Conservation (phyloP, 345 rosid species). For the Erodium maritimum region DNA sequence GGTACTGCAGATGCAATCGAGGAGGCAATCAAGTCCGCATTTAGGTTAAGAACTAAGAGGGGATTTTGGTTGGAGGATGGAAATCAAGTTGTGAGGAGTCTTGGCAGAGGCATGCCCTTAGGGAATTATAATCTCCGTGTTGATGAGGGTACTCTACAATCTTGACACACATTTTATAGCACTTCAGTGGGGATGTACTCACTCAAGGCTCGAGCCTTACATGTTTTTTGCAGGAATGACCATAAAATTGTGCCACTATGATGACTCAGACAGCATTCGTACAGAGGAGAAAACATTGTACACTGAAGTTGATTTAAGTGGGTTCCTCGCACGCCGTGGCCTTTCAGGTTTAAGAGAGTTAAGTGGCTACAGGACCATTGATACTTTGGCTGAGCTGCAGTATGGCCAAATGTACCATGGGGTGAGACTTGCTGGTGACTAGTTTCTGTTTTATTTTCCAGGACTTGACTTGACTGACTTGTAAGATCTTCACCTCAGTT, state of each 20-base stretch:
- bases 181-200: too few species aligned
- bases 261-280: constrained; percentile 72
- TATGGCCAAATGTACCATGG: constrained; percentile 10
- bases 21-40: constrained; percentile 74
- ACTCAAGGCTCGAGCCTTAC: background rate
- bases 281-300: constrained; percentile 79
- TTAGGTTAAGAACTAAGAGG: constrained; percentile 68
- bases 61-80: constrained; percentile 99
- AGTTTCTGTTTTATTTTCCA: too few species aligned
- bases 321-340: constrained; percentile 32
- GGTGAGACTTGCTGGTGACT: constrained; percentile 1
- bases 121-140: constrained; percentile 79
- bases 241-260: constrained; percentile 70
- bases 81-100: constrained; percentile 68
- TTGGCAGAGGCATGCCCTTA: constrained; percentile 89
- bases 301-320: constrained; percentile 81
- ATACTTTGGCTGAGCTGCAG: constrained; percentile 12
- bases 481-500: too few species aligned
- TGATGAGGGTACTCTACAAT: constrained; percentile 54
- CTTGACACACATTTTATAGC: too few species aligned
- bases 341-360: constrained; percentile 15
- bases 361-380: constrained; percentile 10
- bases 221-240: constrained; percentile 47
- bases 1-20: too few species aligned
- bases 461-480: too few species aligned